Percentiles rank a stretch among this genome's conserved stretches.
Evolutionary conservation across 192 early-diverging fungal species (phyloP).

Genomic region (Coemansia sp.): DNA sequence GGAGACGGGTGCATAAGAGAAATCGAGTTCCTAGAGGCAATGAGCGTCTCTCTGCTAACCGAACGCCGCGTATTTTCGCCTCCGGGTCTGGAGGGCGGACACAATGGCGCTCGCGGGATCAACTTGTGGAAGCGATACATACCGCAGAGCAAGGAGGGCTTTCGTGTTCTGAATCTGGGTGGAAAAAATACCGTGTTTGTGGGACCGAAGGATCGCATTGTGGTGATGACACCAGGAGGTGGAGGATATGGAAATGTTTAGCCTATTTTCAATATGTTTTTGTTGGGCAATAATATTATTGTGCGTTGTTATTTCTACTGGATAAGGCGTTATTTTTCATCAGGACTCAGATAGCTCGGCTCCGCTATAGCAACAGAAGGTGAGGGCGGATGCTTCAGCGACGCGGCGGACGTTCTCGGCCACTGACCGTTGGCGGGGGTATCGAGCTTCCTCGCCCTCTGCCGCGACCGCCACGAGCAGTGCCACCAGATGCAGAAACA

Average conservation of each 20-base stretch:
- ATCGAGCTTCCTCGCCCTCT: constrained; percentile 22
- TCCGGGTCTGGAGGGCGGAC: constrained; percentile 84
- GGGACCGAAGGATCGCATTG: constrained; percentile 74
- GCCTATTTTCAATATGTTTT: not conserved
- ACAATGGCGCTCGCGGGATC: constrained; percentile 65
- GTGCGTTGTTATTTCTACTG: too few relatives aligned
- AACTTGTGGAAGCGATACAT: constrained; percentile 76
- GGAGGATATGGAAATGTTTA: constrained; percentile 68
- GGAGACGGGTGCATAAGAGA: constrained; percentile 94
- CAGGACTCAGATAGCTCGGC: not conserved
- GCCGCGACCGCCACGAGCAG: constrained; percentile 16
- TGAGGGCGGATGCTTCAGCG: constrained; percentile 5
- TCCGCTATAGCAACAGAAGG: not conserved
- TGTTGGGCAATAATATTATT: too few relatives aligned
- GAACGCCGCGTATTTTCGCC: constrained; percentile 90
- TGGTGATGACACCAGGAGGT: constrained; percentile 90
- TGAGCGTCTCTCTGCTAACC: constrained; percentile 87
- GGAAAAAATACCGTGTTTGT: constrained; percentile 89
- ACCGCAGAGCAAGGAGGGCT: constrained; percentile 4
- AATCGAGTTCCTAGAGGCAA: constrained; percentile 85
- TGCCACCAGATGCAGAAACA: not conserved
- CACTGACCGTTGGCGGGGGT: constrained; percentile 14
- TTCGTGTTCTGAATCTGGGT: constrained; percentile 67
- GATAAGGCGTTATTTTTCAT: too few relatives aligned
- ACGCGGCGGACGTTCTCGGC: constrained; percentile 36